A percentile compares a stretch with the other conserved stretches of the same genome.
Evolutionary conservation across 2,329 filamentous ascomycete genomes (phyloP).

Genomic region (Claviceps sp.): DNA sequence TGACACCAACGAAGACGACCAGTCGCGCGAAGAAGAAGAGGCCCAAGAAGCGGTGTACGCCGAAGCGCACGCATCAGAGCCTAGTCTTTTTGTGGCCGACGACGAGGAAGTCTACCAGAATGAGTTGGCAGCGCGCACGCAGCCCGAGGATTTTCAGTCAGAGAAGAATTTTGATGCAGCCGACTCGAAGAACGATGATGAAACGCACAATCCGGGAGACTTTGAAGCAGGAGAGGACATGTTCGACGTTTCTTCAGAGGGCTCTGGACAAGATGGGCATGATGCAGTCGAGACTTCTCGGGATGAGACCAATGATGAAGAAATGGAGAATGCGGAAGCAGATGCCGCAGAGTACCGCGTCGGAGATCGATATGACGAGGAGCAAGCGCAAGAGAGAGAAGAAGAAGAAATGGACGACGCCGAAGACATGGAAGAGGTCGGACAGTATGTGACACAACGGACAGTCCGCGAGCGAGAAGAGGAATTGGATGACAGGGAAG

Average conservation of each 20-base stretch:
- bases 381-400: background rate
- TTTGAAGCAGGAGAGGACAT: background rate
- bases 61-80: background rate
- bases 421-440: background rate
- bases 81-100: background rate
- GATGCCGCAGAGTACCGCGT: too few species aligned
- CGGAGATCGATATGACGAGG: background rate
- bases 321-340: background rate
- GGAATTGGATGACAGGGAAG: background rate
- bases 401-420: background rate
- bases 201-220: background rate
- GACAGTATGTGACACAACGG: background rate
- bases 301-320: background rate
- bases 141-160: background rate
- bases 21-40: background rate
- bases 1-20: background rate
- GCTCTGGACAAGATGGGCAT: background rate
- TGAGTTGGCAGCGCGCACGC: background rate
- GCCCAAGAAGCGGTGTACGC: background rate
- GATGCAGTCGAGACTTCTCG: background rate
- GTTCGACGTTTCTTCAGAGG: background rate
- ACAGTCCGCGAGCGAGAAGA: background rate
- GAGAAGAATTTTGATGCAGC: background rate
- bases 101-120: background rate
- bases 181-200: background rate